These are phyloP conservation scores for Xylaria sp. DNA, from an alignment of 495 filamentous ascomycete species.

Conservation along the genomic window DNA sequence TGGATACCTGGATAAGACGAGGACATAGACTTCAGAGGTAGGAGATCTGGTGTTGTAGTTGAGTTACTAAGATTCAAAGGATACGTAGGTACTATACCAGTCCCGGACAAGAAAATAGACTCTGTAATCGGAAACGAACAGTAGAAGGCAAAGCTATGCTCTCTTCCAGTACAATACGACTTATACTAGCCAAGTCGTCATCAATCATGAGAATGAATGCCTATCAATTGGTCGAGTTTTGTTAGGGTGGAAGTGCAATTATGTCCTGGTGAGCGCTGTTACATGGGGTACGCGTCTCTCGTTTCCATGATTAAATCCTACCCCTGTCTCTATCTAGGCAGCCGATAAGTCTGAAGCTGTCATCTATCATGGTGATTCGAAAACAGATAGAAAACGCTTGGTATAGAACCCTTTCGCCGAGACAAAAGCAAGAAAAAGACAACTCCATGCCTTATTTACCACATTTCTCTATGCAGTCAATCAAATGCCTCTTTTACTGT, in stretches of 20 bases:
- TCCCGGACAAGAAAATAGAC: not conserved
- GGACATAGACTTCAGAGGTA: not conserved
- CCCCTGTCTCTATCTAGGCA: not conserved
- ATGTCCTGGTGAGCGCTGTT: not conserved
- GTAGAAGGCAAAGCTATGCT: not conserved
- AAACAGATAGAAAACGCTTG: not conserved
- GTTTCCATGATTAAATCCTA: not conserved
- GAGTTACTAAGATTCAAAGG: not conserved
- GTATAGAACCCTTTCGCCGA: not conserved
- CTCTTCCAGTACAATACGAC: not conserved
- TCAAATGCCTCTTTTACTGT: conserved; percentile 3
- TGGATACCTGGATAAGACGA: not conserved
- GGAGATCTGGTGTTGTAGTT: not conserved
- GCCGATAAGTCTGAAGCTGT: not conserved
- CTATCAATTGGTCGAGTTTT: not conserved
- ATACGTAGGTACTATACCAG: too few species aligned
- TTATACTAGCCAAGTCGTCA: not conserved
- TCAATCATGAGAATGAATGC: not conserved
- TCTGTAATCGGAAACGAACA: not conserved
- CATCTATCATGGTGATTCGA: conserved; percentile 12
- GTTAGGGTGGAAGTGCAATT: not conserved
- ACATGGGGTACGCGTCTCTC: not conserved
- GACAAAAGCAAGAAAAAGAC: not conserved
- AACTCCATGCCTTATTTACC: not conserved
- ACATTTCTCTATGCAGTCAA: conserved; percentile 14